phyloP scores from a whole-genome alignment of 768 basidiomycete species.

The Pholiota microspora region DNA sequence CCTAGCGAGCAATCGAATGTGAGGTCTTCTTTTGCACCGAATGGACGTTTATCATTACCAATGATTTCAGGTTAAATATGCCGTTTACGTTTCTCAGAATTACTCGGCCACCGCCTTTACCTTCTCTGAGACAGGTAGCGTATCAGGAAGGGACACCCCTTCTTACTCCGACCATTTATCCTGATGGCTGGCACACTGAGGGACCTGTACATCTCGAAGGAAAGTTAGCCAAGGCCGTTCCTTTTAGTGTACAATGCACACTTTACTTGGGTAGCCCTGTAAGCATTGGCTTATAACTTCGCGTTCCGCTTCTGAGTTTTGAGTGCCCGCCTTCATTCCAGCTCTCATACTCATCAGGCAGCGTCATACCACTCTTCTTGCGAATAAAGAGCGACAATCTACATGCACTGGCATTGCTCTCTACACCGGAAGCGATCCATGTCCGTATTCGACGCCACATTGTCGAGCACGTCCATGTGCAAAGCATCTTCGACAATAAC shows the following conservation, averaged over 20 bases:
- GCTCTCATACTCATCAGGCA: conserved; percentile 39
- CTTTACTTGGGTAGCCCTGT: conserved; percentile 40
- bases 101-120: conserved; percentile 29
- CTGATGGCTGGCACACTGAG: conserved; percentile 36
- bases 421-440: conserved; percentile 28
- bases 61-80: conserved; percentile 25
- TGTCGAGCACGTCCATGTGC: neutral
- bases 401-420: conserved; percentile 33
- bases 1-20: conserved; percentile 32
- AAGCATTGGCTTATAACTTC: conserved; percentile 3
- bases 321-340: conserved; percentile 15
- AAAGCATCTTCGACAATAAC: conserved; percentile 5
- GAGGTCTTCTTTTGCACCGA: neutral
- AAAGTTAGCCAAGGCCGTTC: conserved; percentile 25
- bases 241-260: conserved; percentile 2
- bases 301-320: neutral
- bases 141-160: conserved; percentile 34
- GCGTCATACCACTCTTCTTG: conserved; percentile 34
- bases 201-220: conserved; percentile 28
- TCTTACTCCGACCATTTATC: conserved; percentile 35
- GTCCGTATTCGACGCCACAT: conserved; percentile 23
- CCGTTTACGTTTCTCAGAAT: conserved; percentile 31
- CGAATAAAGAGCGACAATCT: conserved; percentile 27
- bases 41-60: neutral
- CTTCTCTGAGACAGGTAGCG: conserved; percentile 32